These are phyloP conservation scores for Penicillium nucicola DNA, from an alignment of 495 filamentous ascomycete species.

Conservation along the genomic window DNA sequence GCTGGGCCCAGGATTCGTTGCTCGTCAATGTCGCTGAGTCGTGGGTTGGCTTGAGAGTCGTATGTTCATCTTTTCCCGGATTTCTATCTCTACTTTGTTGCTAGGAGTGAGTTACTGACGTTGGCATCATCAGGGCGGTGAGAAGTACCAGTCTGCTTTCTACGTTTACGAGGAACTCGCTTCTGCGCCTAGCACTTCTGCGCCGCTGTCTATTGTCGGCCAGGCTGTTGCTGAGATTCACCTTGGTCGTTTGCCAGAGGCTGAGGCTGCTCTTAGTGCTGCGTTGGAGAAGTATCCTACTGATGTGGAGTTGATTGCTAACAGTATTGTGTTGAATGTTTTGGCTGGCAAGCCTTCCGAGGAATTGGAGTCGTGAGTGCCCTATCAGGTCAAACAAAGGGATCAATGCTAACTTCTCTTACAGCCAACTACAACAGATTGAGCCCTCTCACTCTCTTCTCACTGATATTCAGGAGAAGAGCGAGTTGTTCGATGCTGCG, in stretches of 20 bases:
- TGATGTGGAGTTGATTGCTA: conserved; percentile 72
- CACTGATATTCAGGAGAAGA: conserved; percentile 71
- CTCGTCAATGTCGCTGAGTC: conserved; percentile 93
- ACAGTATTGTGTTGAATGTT: conserved; percentile 72
- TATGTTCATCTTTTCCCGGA: conserved; percentile 39
- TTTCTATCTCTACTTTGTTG: background rate
- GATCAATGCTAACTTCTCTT: conserved; percentile 11
- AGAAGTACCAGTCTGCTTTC: conserved; percentile 94
- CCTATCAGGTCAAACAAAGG: background rate
- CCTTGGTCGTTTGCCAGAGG: conserved; percentile 83
- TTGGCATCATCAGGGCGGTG: conserved; percentile 64
- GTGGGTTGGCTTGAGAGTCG: conserved; percentile 87
- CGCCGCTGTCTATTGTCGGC: conserved; percentile 64
- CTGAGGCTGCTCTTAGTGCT: conserved; percentile 78
- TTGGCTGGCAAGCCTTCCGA: conserved; percentile 66
- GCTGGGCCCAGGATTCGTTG: conserved; percentile 93
- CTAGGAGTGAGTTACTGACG: background rate
- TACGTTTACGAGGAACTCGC: conserved; percentile 98
- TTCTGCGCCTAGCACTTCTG: conserved; percentile 68
- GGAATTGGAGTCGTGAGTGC: conserved; percentile 58
- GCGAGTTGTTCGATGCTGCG: conserved; percentile 72
- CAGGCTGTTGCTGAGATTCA: conserved; percentile 93
- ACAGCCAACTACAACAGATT: conserved; percentile 54
- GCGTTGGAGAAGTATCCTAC: conserved; percentile 71
- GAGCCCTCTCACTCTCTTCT: conserved; percentile 65